Conservation (phyloP, 2,329 filamentous ascomycete genomes). For the Nothophaeocryptopus gaeumannii region DNA sequence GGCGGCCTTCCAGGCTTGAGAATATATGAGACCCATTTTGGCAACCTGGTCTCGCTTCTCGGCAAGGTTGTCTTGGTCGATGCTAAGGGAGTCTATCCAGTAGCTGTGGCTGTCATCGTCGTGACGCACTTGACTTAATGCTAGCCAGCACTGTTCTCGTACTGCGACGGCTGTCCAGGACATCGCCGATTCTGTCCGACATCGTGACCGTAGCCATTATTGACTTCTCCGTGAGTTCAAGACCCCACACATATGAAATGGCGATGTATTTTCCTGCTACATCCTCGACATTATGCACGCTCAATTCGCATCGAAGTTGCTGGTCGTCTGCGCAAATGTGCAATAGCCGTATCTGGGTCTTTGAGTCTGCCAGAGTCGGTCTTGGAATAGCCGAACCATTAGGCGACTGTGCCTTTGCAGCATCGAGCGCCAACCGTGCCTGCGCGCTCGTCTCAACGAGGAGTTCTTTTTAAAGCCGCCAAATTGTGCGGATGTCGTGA, state of each 20-base stretch:
- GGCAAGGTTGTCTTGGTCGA: conserved; percentile 15
- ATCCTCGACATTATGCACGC: not conserved
- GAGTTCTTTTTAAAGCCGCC: too few species aligned
- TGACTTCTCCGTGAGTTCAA: too few species aligned
- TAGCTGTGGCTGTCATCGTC: not conserved
- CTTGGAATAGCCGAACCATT: too few species aligned
- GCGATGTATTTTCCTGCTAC: not conserved
- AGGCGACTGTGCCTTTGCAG: too few species aligned
- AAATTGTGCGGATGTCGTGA: too few species aligned
- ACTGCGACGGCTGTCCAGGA: not conserved
- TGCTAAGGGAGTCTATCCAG: conserved; percentile 24
- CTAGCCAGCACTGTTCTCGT: conserved; percentile 4
- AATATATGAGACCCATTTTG: conserved; percentile 19
- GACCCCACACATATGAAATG: not conserved
- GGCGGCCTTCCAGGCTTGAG: not conserved
- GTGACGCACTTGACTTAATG: not conserved
- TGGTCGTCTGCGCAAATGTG: too few species aligned
- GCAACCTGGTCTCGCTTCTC: conserved; percentile 20
- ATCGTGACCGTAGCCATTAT: too few species aligned
- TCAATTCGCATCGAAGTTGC: not conserved
- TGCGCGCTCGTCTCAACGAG: too few species aligned
- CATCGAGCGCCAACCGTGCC: too few species aligned
- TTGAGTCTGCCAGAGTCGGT: too few species aligned
- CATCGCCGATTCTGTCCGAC: not conserved
- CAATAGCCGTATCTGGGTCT: too few species aligned